Percentiles rank a stretch among this genome's conserved stretches.
phyloP scores from a whole-genome alignment of 164 flowering plant species.

The Cinnamomum micranthum region DNA sequence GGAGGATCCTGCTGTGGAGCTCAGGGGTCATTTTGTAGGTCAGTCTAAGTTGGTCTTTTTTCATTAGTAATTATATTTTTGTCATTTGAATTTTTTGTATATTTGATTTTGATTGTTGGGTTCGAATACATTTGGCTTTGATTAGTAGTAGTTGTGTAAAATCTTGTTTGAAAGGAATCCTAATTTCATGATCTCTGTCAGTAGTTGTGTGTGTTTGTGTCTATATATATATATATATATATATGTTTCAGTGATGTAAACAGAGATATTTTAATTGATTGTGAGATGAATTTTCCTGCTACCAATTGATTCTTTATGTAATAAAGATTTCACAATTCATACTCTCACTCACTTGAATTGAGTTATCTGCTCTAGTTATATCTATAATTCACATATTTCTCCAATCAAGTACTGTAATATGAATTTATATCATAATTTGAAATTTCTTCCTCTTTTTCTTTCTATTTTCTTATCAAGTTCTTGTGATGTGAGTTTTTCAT shows the following conservation, averaged over 20 bases:
- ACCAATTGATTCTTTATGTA: neutral
- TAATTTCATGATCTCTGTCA: neutral
- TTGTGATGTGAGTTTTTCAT: too few relatives aligned
- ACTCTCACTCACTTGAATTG: too few relatives aligned
- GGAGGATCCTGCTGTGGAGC: constrained; percentile 65
- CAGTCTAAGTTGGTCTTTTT: neutral
- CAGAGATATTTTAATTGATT: neutral
- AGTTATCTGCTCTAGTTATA: too few relatives aligned
- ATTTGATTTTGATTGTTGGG: neutral
- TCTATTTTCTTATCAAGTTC: too few relatives aligned
- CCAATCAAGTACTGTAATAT: too few relatives aligned
- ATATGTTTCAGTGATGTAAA: too few relatives aligned
- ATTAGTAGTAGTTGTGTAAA: neutral
- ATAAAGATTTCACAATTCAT: too few relatives aligned
- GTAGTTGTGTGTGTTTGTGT: neutral
- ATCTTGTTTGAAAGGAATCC: neutral
- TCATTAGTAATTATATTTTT: neutral
- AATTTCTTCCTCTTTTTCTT: too few relatives aligned
- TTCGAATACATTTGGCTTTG: neutral
- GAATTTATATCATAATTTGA: too few relatives aligned
- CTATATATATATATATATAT: too few relatives aligned
- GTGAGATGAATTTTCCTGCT: too few relatives aligned
- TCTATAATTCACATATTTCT: too few relatives aligned
- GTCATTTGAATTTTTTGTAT: neutral
- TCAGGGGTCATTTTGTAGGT: constrained; percentile 98